Evolutionary conservation across 495 filamentous ascomycete species (phyloP).

Genomic region (Lasiosphaeria hispida): DNA sequence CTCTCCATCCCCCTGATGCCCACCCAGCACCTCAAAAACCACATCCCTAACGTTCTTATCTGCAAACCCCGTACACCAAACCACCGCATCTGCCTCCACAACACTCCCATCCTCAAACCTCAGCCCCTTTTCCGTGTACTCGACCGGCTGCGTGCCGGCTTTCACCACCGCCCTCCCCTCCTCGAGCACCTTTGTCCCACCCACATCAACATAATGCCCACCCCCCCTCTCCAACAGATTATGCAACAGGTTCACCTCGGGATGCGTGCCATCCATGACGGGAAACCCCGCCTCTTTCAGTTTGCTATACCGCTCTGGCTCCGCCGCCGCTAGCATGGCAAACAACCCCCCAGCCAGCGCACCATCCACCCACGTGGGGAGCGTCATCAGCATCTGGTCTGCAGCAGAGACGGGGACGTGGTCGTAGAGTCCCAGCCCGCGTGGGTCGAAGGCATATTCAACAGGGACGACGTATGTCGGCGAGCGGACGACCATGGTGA

Average conservation of each 20-base stretch:
- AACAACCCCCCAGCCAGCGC: constrained; percentile 17
- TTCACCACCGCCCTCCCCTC: constrained; percentile 26
- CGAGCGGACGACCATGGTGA: constrained; percentile 34
- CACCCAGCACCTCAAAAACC: constrained; percentile 22
- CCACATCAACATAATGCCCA: constrained; percentile 38
- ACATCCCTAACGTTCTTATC: constrained; percentile 22
- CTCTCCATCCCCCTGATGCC: neutral
- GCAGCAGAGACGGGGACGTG: constrained; percentile 10
- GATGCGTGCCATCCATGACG: constrained; percentile 26
- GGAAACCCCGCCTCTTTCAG: constrained; percentile 32
- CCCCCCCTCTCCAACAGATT: constrained; percentile 28
- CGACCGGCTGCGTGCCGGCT: constrained; percentile 20
- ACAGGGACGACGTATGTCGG: constrained; percentile 37
- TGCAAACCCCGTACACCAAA: constrained; percentile 40
- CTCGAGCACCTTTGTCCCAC: constrained; percentile 22
- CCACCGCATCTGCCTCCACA: constrained; percentile 31
- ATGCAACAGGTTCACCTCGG: constrained; percentile 18
- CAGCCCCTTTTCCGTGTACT: constrained; percentile 28
- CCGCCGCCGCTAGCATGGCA: constrained; percentile 15
- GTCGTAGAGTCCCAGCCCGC: constrained; percentile 24
- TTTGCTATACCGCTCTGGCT: constrained; percentile 28
- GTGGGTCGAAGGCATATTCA: constrained; percentile 20
- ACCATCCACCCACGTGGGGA: constrained; percentile 20
- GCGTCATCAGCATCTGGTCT: constrained; percentile 23
- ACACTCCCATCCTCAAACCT: constrained; percentile 27